Base-by-base conservation (phyloP, 2,329 filamentous ascomycete species). In the Pseudogymnoascus sp. region DNA sequence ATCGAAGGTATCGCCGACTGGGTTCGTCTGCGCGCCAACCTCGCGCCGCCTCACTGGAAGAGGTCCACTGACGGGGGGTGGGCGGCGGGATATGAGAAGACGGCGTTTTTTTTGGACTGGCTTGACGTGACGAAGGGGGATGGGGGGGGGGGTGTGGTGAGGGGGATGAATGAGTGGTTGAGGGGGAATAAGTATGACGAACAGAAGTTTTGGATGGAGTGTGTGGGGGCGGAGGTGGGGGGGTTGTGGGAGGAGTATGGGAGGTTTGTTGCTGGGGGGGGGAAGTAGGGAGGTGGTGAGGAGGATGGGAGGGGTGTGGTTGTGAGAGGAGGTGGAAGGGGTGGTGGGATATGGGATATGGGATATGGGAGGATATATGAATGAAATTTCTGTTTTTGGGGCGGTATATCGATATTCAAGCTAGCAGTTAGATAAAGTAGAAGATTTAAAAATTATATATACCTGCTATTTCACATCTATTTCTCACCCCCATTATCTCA, bases 1-100 rank as follows among this genome's bases (percentile, higher is more conserved):
- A 87, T 96, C 63, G 93, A 97, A 75, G 93, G 93, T 0, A 85
- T 97, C 62, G 93, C 93, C 18, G 95, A 97, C 76, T 97, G 91
- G 84, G 93, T 97, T 23, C 83, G 93, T 1, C 77, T 97, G 66
- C 86, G 85, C 67, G 87, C 87, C 60, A 83, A 82, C 0, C 81
- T 96, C 29, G 84, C 80, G 7, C 91, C 93, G 42, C 89, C 90
- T 60, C 93, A 97, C 76, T 97, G 93, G 93, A 87, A 85, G 72
- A 79, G 78, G 60, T 69, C 72, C 61, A 70, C 75, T 0, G 72
- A 68, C 6, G 82, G 83, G 16, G 80, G 82, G n/a, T 97, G 93
- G 93, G 91, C 96, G 74, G 83, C 81, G 40, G 93, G 93, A 0
- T 97, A 97, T 76, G 88, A 97, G 78, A 84, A 89, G 68, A 97